These are phyloP conservation scores for Phytophthora pinifolia DNA, from an alignment of 352 stramenopile species.

Conservation along the genomic window DNA sequence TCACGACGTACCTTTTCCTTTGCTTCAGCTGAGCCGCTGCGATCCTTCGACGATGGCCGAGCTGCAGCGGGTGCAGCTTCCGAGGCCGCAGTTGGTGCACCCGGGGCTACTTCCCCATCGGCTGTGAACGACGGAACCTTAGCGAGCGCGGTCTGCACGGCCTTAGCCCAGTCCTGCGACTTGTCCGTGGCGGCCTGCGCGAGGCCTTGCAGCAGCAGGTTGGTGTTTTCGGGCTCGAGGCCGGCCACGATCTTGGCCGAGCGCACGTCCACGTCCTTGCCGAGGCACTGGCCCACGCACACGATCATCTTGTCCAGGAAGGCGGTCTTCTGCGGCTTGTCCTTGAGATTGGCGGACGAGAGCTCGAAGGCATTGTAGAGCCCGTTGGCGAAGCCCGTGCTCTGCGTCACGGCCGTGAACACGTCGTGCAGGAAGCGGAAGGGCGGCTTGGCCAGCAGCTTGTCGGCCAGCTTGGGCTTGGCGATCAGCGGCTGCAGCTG, in stretches of 20 bases:
- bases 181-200: conserved; percentile 55
- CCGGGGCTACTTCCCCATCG: conserved; percentile 39
- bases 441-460: conserved; percentile 94
- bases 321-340: conserved; percentile 83
- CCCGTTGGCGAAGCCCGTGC: conserved; percentile 86
- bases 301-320: conserved; percentile 90
- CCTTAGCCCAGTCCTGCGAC: conserved; percentile 65
- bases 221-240: conserved; percentile 84
- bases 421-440: conserved; percentile 97
- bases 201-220: conserved; percentile 74
- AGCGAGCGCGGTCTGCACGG: conserved; percentile 59
- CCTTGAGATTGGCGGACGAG: conserved; percentile 83
- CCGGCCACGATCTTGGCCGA: conserved; percentile 87
- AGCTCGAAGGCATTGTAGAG: conserved; percentile 84
- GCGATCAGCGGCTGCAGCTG: conserved; percentile 88
- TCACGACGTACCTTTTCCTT: conserved; percentile 41
- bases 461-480: conserved; percentile 95
- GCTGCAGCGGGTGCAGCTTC: conserved; percentile 23
- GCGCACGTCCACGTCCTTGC: conserved; percentile 69
- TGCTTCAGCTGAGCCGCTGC: conserved; percentile 47
- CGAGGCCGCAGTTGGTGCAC: conserved; percentile 11
- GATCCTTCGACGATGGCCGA: conserved; percentile 49
- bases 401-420: conserved; percentile 83
- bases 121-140: conserved; percentile 66
- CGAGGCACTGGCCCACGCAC: conserved; percentile 65